Evolutionary conservation across 2,329 filamentous ascomycete genomes (phyloP).

Genomic region (Leptographium wingfieldii): DNA sequence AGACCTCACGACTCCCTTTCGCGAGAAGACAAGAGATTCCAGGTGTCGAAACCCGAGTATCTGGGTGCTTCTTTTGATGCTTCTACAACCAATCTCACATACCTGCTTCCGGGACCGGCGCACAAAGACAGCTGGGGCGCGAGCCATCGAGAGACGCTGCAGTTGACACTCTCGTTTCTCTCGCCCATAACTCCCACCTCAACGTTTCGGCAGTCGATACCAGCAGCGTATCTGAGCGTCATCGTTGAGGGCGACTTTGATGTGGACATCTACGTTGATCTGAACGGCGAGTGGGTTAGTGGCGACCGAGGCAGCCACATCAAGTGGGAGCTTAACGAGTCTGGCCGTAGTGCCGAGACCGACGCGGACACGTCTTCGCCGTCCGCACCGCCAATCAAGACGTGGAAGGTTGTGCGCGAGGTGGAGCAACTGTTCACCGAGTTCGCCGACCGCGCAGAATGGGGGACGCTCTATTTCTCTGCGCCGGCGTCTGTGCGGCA

Average conservation of each 20-base stretch:
- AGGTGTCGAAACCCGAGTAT: slow-evolving; percentile 25
- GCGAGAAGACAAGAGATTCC: slow-evolving; percentile 20
- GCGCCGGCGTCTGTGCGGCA: slow-evolving; percentile 55
- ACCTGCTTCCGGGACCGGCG: slow-evolving; percentile 20
- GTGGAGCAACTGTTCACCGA: slow-evolving; percentile 63
- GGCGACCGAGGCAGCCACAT: slow-evolving; percentile 58
- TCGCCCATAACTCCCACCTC: slow-evolving; percentile 74
- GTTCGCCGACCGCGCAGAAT: slow-evolving; percentile 62
- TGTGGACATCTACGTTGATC: slow-evolving; percentile 52
- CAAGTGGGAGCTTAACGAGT: slow-evolving; percentile 50
- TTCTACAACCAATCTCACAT: slow-evolving; percentile 25
- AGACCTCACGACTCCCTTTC: slow-evolving; percentile 36
- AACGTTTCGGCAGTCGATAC: slow-evolving; percentile 66
- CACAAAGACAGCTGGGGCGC: slow-evolving; percentile 14
- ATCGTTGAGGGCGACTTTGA: slow-evolving; percentile 54
- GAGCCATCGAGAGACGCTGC: slow-evolving; percentile 17
- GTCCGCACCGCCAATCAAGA: slow-evolving; percentile 34
- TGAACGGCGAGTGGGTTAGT: slow-evolving; percentile 73
- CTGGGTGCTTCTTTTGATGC: slow-evolving; percentile 15
- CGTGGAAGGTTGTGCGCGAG: slow-evolving; percentile 49
- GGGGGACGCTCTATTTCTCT: slow-evolving; percentile 70
- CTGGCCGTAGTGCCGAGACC: slow-evolving; percentile 21
- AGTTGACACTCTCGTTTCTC: slow-evolving; percentile 42
- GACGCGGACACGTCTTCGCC: slow-evolving; percentile 3
- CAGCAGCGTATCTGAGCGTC: slow-evolving; percentile 68